A percentile compares a stretch with the other conserved stretches of the same genome.
Evolutionary conservation across 2,329 filamentous ascomycete species (phyloP).

Genomic region (Alternaria infectoria): DNA sequence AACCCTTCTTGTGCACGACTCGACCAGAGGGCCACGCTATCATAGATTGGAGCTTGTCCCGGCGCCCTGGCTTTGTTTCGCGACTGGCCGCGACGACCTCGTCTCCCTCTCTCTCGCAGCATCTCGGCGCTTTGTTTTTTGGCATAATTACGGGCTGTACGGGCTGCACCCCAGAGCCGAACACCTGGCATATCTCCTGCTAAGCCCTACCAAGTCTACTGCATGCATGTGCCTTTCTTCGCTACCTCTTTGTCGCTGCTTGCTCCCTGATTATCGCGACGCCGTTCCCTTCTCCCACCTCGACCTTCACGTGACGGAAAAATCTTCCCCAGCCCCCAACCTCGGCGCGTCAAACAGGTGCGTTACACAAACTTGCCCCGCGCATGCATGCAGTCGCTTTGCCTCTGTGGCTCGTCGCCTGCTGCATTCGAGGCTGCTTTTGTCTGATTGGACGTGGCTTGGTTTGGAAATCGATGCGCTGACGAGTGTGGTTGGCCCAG

Average conservation of each 20-base stretch:
- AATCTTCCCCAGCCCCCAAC: conserved; percentile 7
- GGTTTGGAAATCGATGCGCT: conserved; percentile 29
- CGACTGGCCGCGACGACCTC: conserved; percentile 29
- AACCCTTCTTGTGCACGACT: conserved; percentile 9
- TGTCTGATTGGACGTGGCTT: conserved; percentile 29
- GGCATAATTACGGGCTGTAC: conserved; percentile 6
- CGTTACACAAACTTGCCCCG: conserved; percentile 3
- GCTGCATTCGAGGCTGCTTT: conserved; percentile 9
- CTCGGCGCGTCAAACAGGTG: conserved; percentile 10
- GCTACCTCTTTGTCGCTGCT: conserved; percentile 9
- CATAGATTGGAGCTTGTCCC: conserved; percentile 29
- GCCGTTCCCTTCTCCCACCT: conserved; percentile 1
- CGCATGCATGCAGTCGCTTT: conserved; percentile 8
- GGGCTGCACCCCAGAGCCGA: conserved; percentile 22
- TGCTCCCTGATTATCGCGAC: conserved; percentile 1
- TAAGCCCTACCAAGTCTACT: conserved; percentile 38
- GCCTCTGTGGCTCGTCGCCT: conserved; percentile 26
- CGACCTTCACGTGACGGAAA: conserved; percentile 13
- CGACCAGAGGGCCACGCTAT: conserved; percentile 28
- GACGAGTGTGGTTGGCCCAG: conserved; percentile 39
- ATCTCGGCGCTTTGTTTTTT: conserved; percentile 5
- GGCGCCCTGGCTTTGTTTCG: conserved; percentile 22
- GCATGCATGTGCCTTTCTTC: conserved; percentile 15
- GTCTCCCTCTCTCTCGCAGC: conserved; percentile 3
- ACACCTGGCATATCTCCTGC: conserved; percentile 29